Evolutionary conservation across 2,329 filamentous ascomycete genomes (phyloP).

Genomic region (Diaporthe eres): DNA sequence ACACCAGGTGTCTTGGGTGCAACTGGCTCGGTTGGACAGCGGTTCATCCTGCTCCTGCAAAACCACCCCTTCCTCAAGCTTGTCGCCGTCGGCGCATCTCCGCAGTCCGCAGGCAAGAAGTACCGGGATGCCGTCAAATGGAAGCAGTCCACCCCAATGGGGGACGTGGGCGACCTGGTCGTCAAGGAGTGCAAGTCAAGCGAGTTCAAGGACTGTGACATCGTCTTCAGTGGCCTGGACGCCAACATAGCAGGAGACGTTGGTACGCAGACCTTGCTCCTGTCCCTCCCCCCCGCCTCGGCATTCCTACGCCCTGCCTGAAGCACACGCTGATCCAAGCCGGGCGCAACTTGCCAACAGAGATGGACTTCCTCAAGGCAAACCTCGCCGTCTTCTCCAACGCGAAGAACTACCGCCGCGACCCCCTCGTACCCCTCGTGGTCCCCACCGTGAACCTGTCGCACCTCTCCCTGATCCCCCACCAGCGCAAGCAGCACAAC

Average conservation of each 20-base stretch:
- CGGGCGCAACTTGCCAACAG: constrained; percentile 58
- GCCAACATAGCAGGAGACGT: constrained; percentile 93
- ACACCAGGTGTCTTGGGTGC: constrained; percentile 82
- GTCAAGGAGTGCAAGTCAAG: constrained; percentile 87
- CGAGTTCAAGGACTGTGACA: constrained; percentile 89
- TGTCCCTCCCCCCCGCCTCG: neutral
- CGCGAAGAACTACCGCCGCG: constrained; percentile 95
- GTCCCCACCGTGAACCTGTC: constrained; percentile 94
- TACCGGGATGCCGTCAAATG: constrained; percentile 95
- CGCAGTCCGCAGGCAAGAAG: constrained; percentile 90
- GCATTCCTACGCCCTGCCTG: constrained; percentile 9
- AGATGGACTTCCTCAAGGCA: constrained; percentile 90
- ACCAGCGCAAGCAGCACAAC: constrained; percentile 81
- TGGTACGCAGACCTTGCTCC: constrained; percentile 66
- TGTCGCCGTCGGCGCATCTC: constrained; percentile 90
- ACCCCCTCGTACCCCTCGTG: constrained; percentile 91
- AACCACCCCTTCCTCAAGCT: constrained; percentile 90
- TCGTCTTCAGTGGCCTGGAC: constrained; percentile 94
- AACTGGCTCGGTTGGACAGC: constrained; percentile 94
- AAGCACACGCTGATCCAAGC: constrained; percentile 35
- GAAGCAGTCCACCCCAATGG: constrained; percentile 93
- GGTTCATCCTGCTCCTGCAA: constrained; percentile 93
- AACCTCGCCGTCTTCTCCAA: constrained; percentile 96
- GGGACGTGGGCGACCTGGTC: constrained; percentile 82
- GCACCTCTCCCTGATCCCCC: constrained; percentile 89